Conservation (phyloP, 2,329 filamentous ascomycete genomes). For the Ophiostoma quercus region DNA sequence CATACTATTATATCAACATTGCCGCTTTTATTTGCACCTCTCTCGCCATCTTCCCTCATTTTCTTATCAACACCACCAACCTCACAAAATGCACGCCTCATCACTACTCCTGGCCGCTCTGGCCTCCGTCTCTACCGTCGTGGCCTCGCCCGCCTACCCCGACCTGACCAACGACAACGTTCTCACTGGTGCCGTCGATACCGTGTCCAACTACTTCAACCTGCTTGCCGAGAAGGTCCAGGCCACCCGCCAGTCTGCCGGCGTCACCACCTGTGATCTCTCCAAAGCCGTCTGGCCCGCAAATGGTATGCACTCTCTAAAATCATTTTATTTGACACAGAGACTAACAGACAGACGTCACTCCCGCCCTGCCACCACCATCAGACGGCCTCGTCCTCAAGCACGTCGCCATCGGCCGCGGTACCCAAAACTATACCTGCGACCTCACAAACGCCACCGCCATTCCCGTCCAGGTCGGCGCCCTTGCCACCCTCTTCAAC, state of each 20-base stretch:
- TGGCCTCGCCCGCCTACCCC: constrained; percentile 46
- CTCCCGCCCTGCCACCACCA: constrained; percentile 43
- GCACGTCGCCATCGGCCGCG: constrained; percentile 80
- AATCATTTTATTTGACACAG: background rate
- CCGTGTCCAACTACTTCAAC: constrained; percentile 58
- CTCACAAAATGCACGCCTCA: constrained; percentile 46
- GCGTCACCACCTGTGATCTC: constrained; percentile 49
- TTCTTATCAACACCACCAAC: background rate
- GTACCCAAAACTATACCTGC: constrained; percentile 94
- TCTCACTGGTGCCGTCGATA: constrained; percentile 40
- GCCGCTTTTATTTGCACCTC: too few relatives aligned
- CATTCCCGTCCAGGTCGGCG: constrained; percentile 62
- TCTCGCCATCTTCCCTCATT: background rate
- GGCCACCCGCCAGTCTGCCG: constrained; percentile 39
- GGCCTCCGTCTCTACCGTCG: constrained; percentile 43
- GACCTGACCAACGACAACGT: constrained; percentile 39
- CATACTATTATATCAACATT: background rate
- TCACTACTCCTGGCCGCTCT: constrained; percentile 37
- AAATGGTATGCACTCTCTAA: constrained; percentile 36
- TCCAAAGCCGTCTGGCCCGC: constrained; percentile 45
- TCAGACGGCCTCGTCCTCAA: constrained; percentile 57
- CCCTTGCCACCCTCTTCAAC: constrained; percentile 81
- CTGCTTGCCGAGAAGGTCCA: constrained; percentile 52
- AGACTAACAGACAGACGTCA: constrained; percentile 28
- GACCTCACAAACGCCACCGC: constrained; percentile 53